Percentiles rank a stretch among this genome's conserved stretches.
Evolutionary conservation across 2,329 filamentous ascomycete genomes (phyloP).

Genomic region (Alternaria incomplexa): DNA sequence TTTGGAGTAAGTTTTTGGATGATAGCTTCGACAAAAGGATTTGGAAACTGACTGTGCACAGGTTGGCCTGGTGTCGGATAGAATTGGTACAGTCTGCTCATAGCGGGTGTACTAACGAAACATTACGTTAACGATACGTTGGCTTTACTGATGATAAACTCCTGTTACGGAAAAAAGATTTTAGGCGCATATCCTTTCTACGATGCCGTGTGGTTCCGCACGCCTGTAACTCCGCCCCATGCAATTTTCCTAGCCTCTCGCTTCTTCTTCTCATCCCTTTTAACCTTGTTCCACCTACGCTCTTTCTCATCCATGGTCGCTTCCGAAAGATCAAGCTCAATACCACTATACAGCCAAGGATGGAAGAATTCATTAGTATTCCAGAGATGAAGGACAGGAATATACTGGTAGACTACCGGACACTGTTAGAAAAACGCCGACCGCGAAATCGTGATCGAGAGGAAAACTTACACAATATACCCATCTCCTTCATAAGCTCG

Average conservation of each 20-base stretch:
- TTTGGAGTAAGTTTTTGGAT: slow-evolving; percentile 49
- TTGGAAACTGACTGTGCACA: background rate
- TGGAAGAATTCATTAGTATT: background rate
- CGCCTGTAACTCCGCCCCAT: background rate
- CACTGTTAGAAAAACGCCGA: background rate
- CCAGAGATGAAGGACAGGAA: background rate
- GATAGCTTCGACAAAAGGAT: too few relatives aligned
- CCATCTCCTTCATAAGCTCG: background rate
- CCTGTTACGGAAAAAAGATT: background rate
- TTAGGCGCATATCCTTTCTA: background rate
- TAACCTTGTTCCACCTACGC: background rate
- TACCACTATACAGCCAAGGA: background rate
- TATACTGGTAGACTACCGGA: background rate
- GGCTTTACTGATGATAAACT: background rate
- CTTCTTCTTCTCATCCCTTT: background rate
- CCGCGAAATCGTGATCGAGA: background rate
- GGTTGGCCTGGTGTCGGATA: slow-evolving; percentile 8
- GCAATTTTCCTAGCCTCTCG: background rate
- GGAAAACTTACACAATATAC: background rate
- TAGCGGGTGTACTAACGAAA: background rate
- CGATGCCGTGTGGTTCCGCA: background rate
- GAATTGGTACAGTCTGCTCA: background rate
- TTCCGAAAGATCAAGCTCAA: background rate
- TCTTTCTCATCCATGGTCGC: background rate
- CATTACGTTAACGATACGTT: background rate